Evolutionary conservation across 1,139 yeast species (phyloP), one percentile per base, ranked within the genome.

Genomic region (Torulaspora globosa): DNA sequence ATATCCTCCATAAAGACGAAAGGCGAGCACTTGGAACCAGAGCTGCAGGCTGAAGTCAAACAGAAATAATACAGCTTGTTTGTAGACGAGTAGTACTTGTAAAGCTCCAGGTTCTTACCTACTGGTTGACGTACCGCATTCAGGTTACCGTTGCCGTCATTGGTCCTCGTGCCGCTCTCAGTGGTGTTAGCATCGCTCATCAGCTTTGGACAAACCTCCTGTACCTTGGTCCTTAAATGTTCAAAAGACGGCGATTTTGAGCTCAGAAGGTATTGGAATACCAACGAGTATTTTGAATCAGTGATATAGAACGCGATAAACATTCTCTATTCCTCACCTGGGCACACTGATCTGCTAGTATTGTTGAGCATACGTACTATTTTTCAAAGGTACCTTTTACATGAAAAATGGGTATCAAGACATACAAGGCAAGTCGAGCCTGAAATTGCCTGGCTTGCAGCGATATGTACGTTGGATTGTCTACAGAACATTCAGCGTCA

Each of bases 241-340:
- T 45, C 43, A 49, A 57, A 63, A 2, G 58, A 37, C 6, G 67
- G 67, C 5, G 65, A 53, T 21, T 52, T 57, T 6, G 57, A 52
- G 44, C 55, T 56, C 29, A 58, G 44, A 12, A 63, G 52, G 40
- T 60, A 56, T 44, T 63, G 63, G 34, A 60, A 61, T 6, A 62
- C 46, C 34, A 62, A 43, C 3, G 53, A 46, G 41, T 59, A 52
- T 40, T 52, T 51, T 7, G 53, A 39, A 44, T 60, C 62, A 2
- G 64, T 60, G 28, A 63, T 58, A 45, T 61, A 62, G 35, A 61
- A 52, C 14, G 63, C 51, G 11, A 58, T 46, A 38, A 54, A 56
- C 66, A 62, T 62, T 28, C 15, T 29, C 5, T 14, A n/a, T 11
- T 23, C 27, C 12, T 6, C 12, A 19, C 9, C 19, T 5, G 5